A percentile compares a stretch with the other conserved stretches of the same genome.
Conservation (phyloP, 192 early-diverging fungal species). For the Kappamyces sp. region DNA sequence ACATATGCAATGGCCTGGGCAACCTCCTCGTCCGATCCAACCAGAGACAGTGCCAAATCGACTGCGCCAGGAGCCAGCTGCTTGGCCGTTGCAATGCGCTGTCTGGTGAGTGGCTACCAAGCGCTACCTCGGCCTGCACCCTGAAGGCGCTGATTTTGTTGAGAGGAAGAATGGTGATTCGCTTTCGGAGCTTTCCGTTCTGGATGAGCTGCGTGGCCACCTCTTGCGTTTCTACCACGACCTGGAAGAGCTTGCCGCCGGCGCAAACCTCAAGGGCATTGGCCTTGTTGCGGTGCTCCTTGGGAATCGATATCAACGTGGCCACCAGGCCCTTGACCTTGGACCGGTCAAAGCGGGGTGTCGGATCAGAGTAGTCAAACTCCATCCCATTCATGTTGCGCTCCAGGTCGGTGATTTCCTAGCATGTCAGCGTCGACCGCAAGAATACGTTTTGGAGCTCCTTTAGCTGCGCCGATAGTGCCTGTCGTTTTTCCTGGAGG, state of each 20-base stretch:
- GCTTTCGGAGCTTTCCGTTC: constrained; percentile 65
- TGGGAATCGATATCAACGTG: constrained; percentile 72
- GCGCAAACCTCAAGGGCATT: constrained; percentile 92
- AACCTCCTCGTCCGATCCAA: constrained; percentile 78
- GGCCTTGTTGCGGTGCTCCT: constrained; percentile 57
- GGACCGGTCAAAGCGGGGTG: constrained; percentile 79
- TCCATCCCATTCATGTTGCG: constrained; percentile 34
- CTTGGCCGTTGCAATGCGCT: constrained; percentile 68
- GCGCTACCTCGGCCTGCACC: constrained; percentile 40
- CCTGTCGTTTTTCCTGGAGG: background rate
- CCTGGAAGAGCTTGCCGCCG: constrained; percentile 73
- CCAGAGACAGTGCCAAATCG: constrained; percentile 77
- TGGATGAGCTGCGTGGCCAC: constrained; percentile 76
- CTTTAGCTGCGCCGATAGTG: background rate
- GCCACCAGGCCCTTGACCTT: constrained; percentile 93
- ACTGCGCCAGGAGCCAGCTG: constrained; percentile 80
- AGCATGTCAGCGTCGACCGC: background rate
- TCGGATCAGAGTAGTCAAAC: constrained; percentile 80
- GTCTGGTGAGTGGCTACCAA: background rate
- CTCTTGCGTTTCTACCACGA: constrained; percentile 86
- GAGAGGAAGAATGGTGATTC: constrained; percentile 91
- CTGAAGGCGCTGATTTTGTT: constrained; percentile 78
- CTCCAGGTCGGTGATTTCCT: constrained; percentile 31
- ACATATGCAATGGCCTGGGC: constrained; percentile 82
- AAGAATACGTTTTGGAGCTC: constrained; percentile 8